Evolutionary conservation across 768 basidiomycete genomes (phyloP).

Genomic region (Trametes coccinea): DNA sequence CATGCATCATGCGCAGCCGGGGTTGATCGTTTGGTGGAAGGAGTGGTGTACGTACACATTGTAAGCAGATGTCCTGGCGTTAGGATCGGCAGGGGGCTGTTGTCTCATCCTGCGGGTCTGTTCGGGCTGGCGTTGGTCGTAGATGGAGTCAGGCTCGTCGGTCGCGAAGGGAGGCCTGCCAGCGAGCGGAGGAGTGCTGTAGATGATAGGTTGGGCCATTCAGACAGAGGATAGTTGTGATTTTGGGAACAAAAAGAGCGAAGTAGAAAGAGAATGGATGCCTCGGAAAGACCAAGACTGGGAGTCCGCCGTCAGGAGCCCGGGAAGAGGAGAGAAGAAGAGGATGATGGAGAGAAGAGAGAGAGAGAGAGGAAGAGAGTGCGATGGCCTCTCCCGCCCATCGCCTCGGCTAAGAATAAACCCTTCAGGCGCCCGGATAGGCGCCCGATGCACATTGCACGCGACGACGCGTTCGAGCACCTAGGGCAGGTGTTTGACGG

Average conservation of each 20-base stretch:
- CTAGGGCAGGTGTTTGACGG: too few relatives aligned
- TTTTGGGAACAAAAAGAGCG: slow-evolving; percentile 21
- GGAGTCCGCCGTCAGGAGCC: slow-evolving; percentile 16
- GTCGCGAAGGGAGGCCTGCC: slow-evolving; percentile 68
- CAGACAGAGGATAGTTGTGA: neutral
- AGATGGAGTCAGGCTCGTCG: slow-evolving; percentile 64
- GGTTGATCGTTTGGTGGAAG: neutral
- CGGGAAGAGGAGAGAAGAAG: slow-evolving; percentile 11
- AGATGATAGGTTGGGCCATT: slow-evolving; percentile 32
- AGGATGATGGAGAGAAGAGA: slow-evolving; percentile 11
- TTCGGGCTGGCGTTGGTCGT: slow-evolving; percentile 46
- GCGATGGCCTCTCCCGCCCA: slow-evolving; percentile 3
- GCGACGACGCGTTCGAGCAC: too few relatives aligned
- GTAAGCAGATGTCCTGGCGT: slow-evolving; percentile 61
- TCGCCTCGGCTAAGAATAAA: slow-evolving; percentile 19
- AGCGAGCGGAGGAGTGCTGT: slow-evolving; percentile 47
- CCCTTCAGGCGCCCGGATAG: slow-evolving; percentile 2
- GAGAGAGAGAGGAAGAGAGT: slow-evolving; percentile 5
- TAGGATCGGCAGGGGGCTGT: slow-evolving; percentile 45
- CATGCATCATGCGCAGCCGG: slow-evolving; percentile 12
- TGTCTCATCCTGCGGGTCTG: slow-evolving; percentile 44
- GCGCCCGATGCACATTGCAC: too few relatives aligned
- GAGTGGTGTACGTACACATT: slow-evolving; percentile 54
- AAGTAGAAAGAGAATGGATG: slow-evolving; percentile 34
- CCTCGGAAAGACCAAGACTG: slow-evolving; percentile 32